These are phyloP conservation scores for Schwanniomyces etchellsii DNA, from an alignment of 1,139 yeast genomes.

Conservation along the genomic window DNA sequence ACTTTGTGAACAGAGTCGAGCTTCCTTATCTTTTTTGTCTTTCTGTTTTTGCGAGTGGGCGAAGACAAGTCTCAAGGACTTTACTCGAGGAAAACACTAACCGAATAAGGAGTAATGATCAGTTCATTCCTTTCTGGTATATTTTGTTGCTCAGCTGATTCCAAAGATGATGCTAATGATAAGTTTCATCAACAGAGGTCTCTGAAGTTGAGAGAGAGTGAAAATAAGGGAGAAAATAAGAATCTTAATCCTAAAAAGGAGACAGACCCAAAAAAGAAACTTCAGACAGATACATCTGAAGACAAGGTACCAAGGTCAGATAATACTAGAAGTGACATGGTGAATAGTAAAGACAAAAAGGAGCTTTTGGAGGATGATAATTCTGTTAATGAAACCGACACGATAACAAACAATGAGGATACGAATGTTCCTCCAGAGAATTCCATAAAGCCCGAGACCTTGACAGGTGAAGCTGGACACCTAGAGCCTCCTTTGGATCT, in stretches of 20 bases:
- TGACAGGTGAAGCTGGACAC: too few relatives aligned
- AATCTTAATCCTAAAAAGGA: background rate
- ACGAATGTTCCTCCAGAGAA: slow-evolving; percentile 9
- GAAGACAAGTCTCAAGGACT: too few relatives aligned
- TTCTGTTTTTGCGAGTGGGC: too few relatives aligned
- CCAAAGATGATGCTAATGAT: slow-evolving; percentile 32
- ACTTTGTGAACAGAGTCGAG: too few relatives aligned
- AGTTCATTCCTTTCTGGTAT: slow-evolving; percentile 23
- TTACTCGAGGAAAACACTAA: too few relatives aligned
- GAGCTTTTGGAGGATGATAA: slow-evolving; percentile 36
- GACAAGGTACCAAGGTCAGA: slow-evolving; percentile 3
- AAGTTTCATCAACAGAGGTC: slow-evolving; percentile 8
- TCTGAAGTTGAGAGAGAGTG: background rate
- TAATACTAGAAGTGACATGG: background rate
- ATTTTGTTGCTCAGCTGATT: slow-evolving; percentile 36
- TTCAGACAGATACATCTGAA: slow-evolving; percentile 4
- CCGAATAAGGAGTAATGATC: too few relatives aligned
- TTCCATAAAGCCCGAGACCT: background rate
- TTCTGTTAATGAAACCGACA: slow-evolving; percentile 39
- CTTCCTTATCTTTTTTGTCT: too few relatives aligned
- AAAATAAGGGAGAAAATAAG: background rate
- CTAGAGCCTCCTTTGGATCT: background rate
- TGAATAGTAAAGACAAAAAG: slow-evolving; percentile 13
- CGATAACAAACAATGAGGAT: slow-evolving; percentile 38
- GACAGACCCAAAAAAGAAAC: slow-evolving; percentile 2